These are phyloP conservation scores for Giardia muris DNA, from an alignment of 208 protist species.

Conservation along the genomic window DNA sequence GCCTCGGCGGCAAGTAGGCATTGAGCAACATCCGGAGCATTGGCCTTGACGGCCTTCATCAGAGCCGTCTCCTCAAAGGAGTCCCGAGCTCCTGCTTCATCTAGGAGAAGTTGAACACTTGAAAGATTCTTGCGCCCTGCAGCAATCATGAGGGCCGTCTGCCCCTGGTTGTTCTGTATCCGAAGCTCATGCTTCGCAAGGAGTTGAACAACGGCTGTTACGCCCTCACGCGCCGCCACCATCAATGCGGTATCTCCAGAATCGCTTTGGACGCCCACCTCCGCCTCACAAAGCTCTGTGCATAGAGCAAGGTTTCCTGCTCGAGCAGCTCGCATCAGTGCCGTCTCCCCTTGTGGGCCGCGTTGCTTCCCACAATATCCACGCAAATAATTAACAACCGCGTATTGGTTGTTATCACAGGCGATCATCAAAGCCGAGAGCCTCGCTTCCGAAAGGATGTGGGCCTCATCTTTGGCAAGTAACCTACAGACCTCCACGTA, in stretches of 20 bases:
- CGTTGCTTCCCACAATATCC: not conserved
- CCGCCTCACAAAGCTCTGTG: not conserved
- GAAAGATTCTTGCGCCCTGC: not conserved
- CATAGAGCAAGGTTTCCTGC: not conserved
- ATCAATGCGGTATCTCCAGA: not conserved
- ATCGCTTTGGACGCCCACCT: not conserved
- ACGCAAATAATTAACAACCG: not conserved
- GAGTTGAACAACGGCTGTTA: not conserved
- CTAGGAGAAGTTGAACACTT: not conserved
- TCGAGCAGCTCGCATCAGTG: not conserved
- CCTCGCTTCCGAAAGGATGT: not conserved
- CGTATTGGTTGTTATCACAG: not conserved
- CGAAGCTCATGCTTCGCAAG: not conserved
- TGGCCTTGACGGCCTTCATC: not conserved
- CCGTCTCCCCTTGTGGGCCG: not conserved
- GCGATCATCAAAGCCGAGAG: not conserved
- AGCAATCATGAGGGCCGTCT: not conserved
- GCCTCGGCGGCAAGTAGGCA: not conserved
- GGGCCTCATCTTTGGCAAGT: not conserved
- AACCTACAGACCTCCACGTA: not conserved
- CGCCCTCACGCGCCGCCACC: not conserved
- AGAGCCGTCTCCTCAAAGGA: not conserved
- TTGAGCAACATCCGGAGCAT: not conserved
- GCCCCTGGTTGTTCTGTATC: not conserved
- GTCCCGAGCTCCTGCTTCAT: not conserved